Conservation (phyloP, 495 filamentous ascomycete genomes). For the Xylaria longipes region DNA sequence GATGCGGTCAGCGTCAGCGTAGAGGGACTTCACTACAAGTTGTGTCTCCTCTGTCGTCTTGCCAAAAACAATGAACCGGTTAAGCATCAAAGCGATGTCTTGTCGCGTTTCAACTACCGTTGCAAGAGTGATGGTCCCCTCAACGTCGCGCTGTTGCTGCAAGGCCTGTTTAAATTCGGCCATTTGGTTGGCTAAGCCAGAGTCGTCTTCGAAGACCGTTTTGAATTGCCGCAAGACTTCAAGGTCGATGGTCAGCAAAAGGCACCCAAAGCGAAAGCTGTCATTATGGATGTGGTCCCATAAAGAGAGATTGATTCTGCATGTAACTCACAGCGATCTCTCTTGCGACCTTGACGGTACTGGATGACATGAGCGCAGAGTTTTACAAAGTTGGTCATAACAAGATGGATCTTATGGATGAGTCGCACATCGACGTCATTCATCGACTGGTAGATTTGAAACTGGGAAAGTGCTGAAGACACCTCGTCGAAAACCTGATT, state of each 20-base stretch:
- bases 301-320: not conserved
- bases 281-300: too few relatives aligned
- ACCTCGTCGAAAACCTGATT: constrained; percentile 23
- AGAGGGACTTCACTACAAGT: constrained; percentile 22
- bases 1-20: constrained; percentile 31
- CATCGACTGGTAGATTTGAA: constrained; percentile 27
- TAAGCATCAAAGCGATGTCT: constrained; percentile 1
- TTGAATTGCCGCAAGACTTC: constrained; percentile 14
- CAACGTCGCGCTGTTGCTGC: constrained; percentile 27
- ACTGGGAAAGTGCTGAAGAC: constrained; percentile 27
- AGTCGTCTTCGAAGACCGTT: constrained; percentile 25
- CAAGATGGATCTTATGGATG: constrained; percentile 18
- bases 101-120: constrained; percentile 5
- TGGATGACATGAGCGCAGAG: constrained; percentile 29
- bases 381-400: constrained; percentile 29
- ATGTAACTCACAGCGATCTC: constrained; percentile 17
- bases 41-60: constrained; percentile 26
- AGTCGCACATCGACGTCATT: constrained; percentile 16
- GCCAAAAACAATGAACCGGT: not conserved
- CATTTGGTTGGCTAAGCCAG: constrained; percentile 22
- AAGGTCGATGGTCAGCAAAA: not conserved
- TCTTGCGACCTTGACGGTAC: constrained; percentile 25
- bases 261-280: too few relatives aligned
- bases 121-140: constrained; percentile 24
- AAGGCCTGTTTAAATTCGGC: constrained; percentile 16